phyloP scores from a whole-genome alignment of 768 basidiomycete genomes.

The Candolleomyces aberdarensis region DNA sequence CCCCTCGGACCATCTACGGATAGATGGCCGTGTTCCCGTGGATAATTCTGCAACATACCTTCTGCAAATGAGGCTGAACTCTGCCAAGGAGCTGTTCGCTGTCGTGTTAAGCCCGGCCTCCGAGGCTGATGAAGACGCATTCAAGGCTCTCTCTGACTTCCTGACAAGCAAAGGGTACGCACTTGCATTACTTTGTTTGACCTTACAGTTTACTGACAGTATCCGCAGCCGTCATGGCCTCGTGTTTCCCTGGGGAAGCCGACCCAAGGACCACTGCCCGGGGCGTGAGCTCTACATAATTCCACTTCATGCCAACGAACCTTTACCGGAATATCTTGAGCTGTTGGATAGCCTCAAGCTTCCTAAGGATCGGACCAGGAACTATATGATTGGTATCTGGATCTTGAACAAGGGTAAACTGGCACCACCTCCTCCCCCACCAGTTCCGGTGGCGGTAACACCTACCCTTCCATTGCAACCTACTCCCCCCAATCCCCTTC shows the following conservation, averaged over 20 bases:
- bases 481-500: constrained; percentile 16
- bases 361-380: constrained; percentile 56
- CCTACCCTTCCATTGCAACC: constrained; percentile 6
- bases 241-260: constrained; percentile 81
- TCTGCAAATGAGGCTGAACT: constrained; percentile 72
- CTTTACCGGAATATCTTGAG: constrained; percentile 83
- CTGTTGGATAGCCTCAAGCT: constrained; percentile 73
- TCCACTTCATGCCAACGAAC: constrained; percentile 61
- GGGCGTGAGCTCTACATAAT: constrained; percentile 88
- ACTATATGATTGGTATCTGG: constrained; percentile 81
- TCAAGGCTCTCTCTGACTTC: constrained; percentile 62
- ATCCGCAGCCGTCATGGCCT: constrained; percentile 74
- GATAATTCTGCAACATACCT: constrained; percentile 77
- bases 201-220: background rate
- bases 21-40: constrained; percentile 82
- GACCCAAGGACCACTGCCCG: constrained; percentile 68
- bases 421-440: constrained; percentile 37
- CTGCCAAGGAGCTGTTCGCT: constrained; percentile 75
- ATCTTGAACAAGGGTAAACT: constrained; percentile 82
- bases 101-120: constrained; percentile 64
- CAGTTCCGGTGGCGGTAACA: background rate
- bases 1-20: constrained; percentile 63
- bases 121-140: constrained; percentile 43
- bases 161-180: constrained; percentile 67
- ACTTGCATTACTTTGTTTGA: background rate